Percentiles rank a stretch among this genome's conserved stretches.
These are phyloP conservation scores for Epipyxis sp. DNA, from an alignment of 108 stramenopile genomes.

Conservation along the genomic window DNA sequence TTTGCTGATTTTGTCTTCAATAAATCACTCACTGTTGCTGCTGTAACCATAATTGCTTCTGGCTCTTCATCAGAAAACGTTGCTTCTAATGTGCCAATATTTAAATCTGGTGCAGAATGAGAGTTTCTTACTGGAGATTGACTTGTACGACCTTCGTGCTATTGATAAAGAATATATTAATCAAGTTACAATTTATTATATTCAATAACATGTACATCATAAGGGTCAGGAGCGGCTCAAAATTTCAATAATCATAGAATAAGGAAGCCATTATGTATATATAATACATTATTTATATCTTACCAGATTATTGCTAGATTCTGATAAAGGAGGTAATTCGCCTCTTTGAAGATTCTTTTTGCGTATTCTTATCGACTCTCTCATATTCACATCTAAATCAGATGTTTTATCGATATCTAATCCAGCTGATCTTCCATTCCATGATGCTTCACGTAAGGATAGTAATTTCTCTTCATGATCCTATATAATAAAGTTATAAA, in stretches of 20 bases:
- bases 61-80: background rate
- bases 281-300: background rate
- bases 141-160: background rate
- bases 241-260: too few relatives aligned
- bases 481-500: too few relatives aligned
- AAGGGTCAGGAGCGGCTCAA: too few relatives aligned
- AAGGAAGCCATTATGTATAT: background rate
- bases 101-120: background rate
- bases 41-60: background rate
- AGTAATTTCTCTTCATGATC: conserved; percentile 31
- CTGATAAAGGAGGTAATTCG: background rate
- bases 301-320: background rate
- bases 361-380: background rate
- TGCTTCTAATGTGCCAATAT: background rate
- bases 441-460: conserved; percentile 26
- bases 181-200: too few relatives aligned
- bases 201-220: too few relatives aligned
- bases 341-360: background rate
- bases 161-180: background rate
- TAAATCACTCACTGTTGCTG: background rate
- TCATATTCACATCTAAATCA: background rate
- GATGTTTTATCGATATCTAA: conserved; percentile 19
- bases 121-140: background rate
- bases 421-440: conserved; percentile 40
- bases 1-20: background rate